phyloP scores from a whole-genome alignment of 2,329 filamentous ascomycete species.

The Pseudogymnoascus sp. region DNA sequence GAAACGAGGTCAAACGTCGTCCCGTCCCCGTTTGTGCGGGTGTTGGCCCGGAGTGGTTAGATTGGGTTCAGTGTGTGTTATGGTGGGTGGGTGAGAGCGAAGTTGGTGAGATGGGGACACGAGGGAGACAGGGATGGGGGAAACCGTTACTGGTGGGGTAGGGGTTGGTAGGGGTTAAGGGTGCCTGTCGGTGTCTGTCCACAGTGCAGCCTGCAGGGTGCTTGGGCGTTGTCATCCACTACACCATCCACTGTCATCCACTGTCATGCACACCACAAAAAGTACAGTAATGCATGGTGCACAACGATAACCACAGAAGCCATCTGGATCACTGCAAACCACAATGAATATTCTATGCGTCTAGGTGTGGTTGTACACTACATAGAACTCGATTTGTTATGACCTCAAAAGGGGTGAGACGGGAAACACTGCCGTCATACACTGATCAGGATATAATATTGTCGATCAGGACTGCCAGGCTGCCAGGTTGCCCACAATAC shows the following conservation, averaged over 20 bases:
- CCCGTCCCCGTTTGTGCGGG: background rate
- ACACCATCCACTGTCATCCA: background rate
- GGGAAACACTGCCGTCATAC: background rate
- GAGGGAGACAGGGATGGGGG: constrained; percentile 28
- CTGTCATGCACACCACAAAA: background rate
- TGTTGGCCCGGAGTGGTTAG: constrained; percentile 1
- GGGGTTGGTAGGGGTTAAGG: constrained; percentile 14
- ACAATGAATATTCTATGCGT: background rate
- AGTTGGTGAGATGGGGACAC: constrained; percentile 16
- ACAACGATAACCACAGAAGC: background rate
- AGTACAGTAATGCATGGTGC: background rate
- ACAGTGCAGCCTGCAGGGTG: background rate
- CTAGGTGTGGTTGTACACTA: background rate
- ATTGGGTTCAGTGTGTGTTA: background rate
- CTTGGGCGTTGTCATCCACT: background rate
- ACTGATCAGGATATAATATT: background rate
- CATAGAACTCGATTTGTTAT: background rate
- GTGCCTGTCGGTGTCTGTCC: background rate
- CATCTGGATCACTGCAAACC: background rate
- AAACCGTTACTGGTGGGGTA: constrained; percentile 33
- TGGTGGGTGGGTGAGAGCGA: background rate
- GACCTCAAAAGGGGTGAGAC: background rate
- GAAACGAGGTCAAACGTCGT: constrained; percentile 1
- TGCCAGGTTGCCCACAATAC: background rate
- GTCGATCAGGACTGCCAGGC: background rate